Evolutionary conservation across 495 filamentous ascomycete genomes (phyloP), one percentile per base, ranked within the genome.

Genomic region (Penicillium soppii): DNA sequence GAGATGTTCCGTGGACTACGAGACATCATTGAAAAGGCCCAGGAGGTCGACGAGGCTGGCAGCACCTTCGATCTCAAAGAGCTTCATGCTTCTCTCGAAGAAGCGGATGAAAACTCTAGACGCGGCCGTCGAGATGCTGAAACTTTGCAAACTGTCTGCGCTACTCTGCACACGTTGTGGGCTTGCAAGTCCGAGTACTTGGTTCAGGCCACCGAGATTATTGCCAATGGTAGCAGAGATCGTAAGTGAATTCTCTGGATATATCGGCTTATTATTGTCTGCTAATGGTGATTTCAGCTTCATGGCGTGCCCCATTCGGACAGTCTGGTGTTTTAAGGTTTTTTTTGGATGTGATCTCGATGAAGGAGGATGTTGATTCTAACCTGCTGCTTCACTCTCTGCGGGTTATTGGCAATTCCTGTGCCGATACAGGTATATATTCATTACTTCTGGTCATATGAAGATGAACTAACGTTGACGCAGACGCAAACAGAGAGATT

Each of bases 371-470:
- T 2, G 49, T 63, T 19, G 64, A 77, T 10, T 47, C 63, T 16
- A 52, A 54, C 25, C 44, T 78, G 23, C 52, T 75, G 26, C 65
- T 79, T 6, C 83, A 89, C 55, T 74, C 80, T 22, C 69, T 94
- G 25, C 82, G 88, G 13, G 54, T 92, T 20, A 73, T 91, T 58
- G 89, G 87, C 2, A 92, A 92, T 66, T 83, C 82, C n/a, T 91
- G 88, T 66, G 89, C 89, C 37, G 89, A 92, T 61, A 86, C 82
- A 47, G 82, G 88, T 88, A 69, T 59, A 74, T 57, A 3, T n/a
- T 13, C 22, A 26, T 39, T 17, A 32, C 13, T 50, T 10, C 15
- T 26, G 50, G 32, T 48, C 13, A 13, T 26, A 19, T n/a, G n/a
- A n/a, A n/a, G n/a, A 41, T 12, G 54, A 17, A 54, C 16, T 56